Base-by-base conservation (phyloP, 768 basidiomycete species). In the Termitomyces sp. region DNA sequence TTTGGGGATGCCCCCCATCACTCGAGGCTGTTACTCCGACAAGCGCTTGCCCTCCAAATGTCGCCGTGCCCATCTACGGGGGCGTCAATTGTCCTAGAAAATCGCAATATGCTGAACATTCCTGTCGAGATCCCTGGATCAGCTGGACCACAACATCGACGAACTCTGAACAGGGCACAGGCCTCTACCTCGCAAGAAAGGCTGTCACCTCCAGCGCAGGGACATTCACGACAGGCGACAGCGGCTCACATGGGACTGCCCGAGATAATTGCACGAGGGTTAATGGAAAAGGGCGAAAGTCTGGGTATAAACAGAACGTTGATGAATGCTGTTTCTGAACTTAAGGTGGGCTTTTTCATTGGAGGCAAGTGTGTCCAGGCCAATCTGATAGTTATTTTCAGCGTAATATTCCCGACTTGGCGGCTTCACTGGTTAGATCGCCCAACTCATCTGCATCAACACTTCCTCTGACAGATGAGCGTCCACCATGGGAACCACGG, bases 351-450 rank as follows among this genome's bases (percentile, higher is more conserved):
- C 64, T 30, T 21, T 37, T 17, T 32, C 12, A 28, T 25, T 41
- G 6, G 10, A 40, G 14, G 17, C n/a, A 34, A 34, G 34, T 34
- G 27, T 12, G 25, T 28, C 7, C 41, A 17, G 19, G 4, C 10
- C 44, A 9, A 23, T 11, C 45, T 47, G n/a, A 39, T 3, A 21
- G 43, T 17, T 27, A 14, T 23, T 34, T 44, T 19, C 59, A 93
- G 91, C 85, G 84, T 54, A 95, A 92, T 68, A 81, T 96, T 12
- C 92, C 94, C 2, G 94, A 96, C 61, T 65, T 94, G n/a, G 76
- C 87, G 11, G 79, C 81, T 9, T 83, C 85, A 12, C 75, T 94
- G 12, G 79, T 81, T 35, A 83, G 83, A 21, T 73, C 87, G 5
- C 79, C 84, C 2, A 77, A 76, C 43, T 65, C 72, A 23, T 66